Evolutionary conservation across 345 rosid genomes (phyloP).

Genomic region (Trapa bicornis): DNA sequence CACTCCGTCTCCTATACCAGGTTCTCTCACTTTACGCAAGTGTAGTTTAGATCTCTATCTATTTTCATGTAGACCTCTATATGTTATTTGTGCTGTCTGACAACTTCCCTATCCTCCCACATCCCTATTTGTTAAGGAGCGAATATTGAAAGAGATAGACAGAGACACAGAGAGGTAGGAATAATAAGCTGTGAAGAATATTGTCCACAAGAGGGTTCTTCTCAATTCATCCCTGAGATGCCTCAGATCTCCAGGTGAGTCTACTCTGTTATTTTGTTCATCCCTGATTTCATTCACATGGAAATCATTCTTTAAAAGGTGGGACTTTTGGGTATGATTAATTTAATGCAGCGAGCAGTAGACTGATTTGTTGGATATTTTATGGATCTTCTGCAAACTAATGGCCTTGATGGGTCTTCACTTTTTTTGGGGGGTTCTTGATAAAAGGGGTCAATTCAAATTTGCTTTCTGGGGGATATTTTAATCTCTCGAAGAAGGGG

Average conservation of each 20-base stretch:
- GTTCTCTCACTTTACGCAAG: no score
- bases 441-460: no score
- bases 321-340: not conserved
- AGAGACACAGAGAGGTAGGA: no score
- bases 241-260: constrained; percentile 10
- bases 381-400: not conserved
- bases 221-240: constrained; percentile 7
- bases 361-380: not conserved
- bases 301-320: not conserved
- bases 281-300: no score
- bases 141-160: not conserved
- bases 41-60: no score
- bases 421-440: no score
- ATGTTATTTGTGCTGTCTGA: not conserved
- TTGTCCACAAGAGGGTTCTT: not conserved
- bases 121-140: not conserved
- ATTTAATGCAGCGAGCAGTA: not conserved
- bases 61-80: not conserved
- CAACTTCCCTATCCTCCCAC: not conserved
- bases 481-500: no score
- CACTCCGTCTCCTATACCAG: not conserved
- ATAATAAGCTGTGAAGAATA: not conserved
- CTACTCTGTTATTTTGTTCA: not conserved
- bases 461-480: not conserved
- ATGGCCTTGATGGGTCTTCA: constrained; percentile 1